These are phyloP conservation scores for Paramecium sonneborni DNA, from an alignment of 73 alveolate species.

Conservation along the genomic window DNA sequence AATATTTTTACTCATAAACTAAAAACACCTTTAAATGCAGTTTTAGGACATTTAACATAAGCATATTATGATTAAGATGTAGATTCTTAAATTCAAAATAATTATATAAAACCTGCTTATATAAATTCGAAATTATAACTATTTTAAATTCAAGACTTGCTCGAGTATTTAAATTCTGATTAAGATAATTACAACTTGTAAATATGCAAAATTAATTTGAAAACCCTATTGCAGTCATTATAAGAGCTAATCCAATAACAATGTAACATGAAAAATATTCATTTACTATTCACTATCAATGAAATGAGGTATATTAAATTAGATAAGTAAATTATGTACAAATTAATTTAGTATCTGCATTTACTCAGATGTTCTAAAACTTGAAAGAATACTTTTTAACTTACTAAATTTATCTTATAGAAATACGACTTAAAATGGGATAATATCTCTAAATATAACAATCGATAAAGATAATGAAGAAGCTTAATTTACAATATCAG, in stretches of 20 bases:
- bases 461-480: background rate
- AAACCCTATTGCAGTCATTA: background rate
- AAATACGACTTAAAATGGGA: background rate
- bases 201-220: background rate
- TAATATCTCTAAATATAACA: background rate
- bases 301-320: background rate
- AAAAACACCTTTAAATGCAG: constrained; percentile 19
- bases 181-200: background rate
- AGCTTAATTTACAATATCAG: background rate
- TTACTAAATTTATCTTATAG: constrained; percentile 22
- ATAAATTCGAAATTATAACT: background rate
- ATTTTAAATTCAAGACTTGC: background rate
- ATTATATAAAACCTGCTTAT: background rate
- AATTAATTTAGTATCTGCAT: background rate
- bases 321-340: background rate
- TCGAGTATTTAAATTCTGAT: background rate
- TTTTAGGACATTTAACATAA: background rate
- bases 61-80: background rate
- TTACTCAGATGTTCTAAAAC: background rate
- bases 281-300: background rate
- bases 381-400: background rate
- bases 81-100: background rate
- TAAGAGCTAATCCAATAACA: background rate
- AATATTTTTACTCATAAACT: constrained; percentile 37
- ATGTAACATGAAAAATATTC: background rate